These are phyloP conservation scores for Xylariaceae sp. DNA, from an alignment of 2,329 filamentous ascomycete genomes.

Conservation along the genomic window DNA sequence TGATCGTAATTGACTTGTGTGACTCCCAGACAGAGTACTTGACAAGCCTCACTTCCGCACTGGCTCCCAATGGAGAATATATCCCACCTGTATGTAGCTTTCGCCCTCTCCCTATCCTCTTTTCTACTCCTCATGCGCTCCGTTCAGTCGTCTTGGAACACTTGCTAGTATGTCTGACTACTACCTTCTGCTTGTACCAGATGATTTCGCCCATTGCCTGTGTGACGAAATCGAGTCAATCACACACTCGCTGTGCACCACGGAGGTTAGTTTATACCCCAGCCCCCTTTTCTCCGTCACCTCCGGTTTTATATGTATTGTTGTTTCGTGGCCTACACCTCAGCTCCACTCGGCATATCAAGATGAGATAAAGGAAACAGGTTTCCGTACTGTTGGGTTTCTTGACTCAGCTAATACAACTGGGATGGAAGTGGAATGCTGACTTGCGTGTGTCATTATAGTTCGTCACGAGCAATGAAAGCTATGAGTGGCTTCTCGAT, in stretches of 20 bases:
- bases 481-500: conserved; percentile 87
- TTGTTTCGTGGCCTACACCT: no score
- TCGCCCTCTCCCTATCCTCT: neutral
- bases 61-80: conserved; percentile 81
- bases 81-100: conserved; percentile 63
- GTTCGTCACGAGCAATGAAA: conserved; percentile 76
- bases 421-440: no score
- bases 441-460: no score
- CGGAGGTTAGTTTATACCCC: conserved; percentile 59
- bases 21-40: conserved; percentile 58
- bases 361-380: no score
- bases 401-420: no score
- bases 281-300: no score
- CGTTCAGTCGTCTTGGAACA: neutral
- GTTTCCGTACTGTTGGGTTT: no score
- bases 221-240: conserved; percentile 91
- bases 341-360: no score
- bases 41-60: conserved; percentile 70
- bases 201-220: conserved; percentile 86
- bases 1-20: neutral
- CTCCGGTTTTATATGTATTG: no score
- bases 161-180: neutral
- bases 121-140: neutral
- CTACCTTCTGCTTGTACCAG: neutral
- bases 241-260: conserved; percentile 88